Percentiles rank a stretch among this genome's conserved stretches.
Evolutionary conservation across 257 asterid genomes (phyloP).

Genomic region (Scutellaria galericulata): DNA sequence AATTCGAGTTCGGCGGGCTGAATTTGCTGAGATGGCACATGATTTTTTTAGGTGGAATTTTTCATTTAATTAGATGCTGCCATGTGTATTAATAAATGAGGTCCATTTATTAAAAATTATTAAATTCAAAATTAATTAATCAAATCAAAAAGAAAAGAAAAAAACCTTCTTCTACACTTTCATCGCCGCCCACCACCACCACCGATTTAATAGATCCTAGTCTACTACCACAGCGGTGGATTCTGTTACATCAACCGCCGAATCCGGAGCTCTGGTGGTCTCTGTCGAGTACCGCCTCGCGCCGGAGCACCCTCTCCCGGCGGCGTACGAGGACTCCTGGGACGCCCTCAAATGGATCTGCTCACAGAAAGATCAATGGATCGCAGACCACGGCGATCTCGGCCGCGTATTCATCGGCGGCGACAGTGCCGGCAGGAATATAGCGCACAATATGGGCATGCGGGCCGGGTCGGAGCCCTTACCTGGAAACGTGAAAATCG

Average conservation of each 20-base stretch:
- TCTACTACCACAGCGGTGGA: no score
- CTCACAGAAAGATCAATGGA: constrained; percentile 40
- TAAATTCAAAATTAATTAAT: no score
- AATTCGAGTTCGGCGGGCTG: no score
- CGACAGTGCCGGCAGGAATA: constrained; percentile 44
- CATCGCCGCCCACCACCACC: no score
- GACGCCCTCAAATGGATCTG: constrained; percentile 44
- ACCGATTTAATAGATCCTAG: no score
- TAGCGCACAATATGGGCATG: constrained; percentile 35
- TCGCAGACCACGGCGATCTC: constrained; percentile 47
- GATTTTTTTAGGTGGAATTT: no score
- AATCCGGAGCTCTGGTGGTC: constrained; percentile 28
- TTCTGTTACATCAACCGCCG: constrained; percentile 16
- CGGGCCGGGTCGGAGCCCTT: constrained; percentile 38
- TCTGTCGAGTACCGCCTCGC: constrained; percentile 47
- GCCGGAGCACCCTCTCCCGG: constrained; percentile 54
- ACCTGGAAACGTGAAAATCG: constrained; percentile 39
- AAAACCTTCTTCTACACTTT: no score
- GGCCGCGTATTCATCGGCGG: constrained; percentile 41
- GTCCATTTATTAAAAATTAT: no score
- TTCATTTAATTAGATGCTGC: no score
- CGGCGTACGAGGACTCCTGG: constrained; percentile 55
- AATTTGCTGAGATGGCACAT: no score
- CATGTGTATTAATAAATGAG: no score
- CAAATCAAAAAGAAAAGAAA: no score